Conservation (phyloP, 345 rosid species). For the Melaleuca quinquenervia region DNA sequence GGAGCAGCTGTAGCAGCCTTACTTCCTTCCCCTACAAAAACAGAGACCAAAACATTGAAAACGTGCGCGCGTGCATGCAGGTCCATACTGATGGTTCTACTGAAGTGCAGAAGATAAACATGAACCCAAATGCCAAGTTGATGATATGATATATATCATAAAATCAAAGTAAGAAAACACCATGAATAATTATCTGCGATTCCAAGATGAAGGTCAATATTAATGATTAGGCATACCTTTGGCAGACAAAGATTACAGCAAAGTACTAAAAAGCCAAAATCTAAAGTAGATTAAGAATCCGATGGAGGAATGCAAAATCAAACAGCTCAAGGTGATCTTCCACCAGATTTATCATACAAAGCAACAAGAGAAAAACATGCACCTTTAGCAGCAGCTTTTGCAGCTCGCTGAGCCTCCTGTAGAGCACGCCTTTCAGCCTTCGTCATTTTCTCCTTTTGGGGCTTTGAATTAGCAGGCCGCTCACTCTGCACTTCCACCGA, state of each 20-base stretch:
- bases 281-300: not conserved
- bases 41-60: not conserved
- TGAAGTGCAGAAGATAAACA: not conserved
- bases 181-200: not conserved
- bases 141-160: not conserved
- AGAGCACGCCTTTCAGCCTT: conserved; percentile 92
- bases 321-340: not conserved
- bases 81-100: not conserved
- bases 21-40: conserved; percentile 34
- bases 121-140: not conserved
- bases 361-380: not conserved
- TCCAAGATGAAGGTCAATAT: not conserved
- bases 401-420: conserved; percentile 94
- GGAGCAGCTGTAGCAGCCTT: conserved; percentile 20
- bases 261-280: not conserved
- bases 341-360: not conserved
- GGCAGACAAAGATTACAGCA: not conserved
- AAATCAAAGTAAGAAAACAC: not conserved
- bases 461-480: conserved; percentile 31
- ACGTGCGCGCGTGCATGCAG: not conserved
- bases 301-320: not conserved
- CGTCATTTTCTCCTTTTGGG: conserved; percentile 70
- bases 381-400: conserved; percentile 93
- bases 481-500: conserved; percentile 40
- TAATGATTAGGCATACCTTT: not conserved